Percentiles rank a stretch among this genome's conserved stretches.
Conservation (phyloP, 495 filamentous ascomycete species). For the Rostrohypoxylon terebratum region DNA sequence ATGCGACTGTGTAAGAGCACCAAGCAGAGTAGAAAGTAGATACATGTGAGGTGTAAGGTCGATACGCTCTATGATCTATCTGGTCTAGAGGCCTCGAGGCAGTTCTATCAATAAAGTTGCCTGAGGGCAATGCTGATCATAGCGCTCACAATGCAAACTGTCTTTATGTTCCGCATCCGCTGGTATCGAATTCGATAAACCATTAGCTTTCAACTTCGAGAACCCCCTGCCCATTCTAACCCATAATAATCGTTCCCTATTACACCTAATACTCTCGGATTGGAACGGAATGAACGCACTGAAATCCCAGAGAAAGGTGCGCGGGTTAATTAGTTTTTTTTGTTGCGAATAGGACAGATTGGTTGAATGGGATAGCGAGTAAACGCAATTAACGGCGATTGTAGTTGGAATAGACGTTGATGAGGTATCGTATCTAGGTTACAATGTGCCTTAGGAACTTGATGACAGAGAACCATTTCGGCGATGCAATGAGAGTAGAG, state of each 20-base stretch:
- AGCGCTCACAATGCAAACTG: constrained; percentile 2
- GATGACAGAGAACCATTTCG: constrained; percentile 17
- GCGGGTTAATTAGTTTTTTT: not conserved
- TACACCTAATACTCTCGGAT: not conserved
- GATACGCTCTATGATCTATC: constrained; percentile 37
- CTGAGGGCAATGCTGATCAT: constrained; percentile 27
- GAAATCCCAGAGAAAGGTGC: not conserved
- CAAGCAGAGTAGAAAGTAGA: not conserved
- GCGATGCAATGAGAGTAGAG: constrained; percentile 31
- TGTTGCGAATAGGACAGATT: not conserved
- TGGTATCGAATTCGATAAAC: constrained; percentile 5
- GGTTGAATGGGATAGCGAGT: not conserved
- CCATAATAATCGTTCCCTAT: not conserved
- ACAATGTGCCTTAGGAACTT: constrained; percentile 9
- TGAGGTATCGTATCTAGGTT: constrained; percentile 5
- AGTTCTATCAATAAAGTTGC: constrained; percentile 20
- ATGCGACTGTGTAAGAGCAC: constrained; percentile 8
- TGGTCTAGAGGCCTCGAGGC: constrained; percentile 30
- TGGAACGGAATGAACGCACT: constrained; percentile 11
- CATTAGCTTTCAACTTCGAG: not conserved
- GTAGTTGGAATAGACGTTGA: not conserved
- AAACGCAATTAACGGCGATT: constrained; percentile 9
- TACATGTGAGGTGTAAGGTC: not conserved
- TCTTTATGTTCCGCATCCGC: constrained; percentile 3
- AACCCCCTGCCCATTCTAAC: not conserved